These are phyloP conservation scores for Aspergillus aculeatus DNA, from an alignment of 2,329 filamentous ascomycete genomes.

Conservation along the genomic window DNA sequence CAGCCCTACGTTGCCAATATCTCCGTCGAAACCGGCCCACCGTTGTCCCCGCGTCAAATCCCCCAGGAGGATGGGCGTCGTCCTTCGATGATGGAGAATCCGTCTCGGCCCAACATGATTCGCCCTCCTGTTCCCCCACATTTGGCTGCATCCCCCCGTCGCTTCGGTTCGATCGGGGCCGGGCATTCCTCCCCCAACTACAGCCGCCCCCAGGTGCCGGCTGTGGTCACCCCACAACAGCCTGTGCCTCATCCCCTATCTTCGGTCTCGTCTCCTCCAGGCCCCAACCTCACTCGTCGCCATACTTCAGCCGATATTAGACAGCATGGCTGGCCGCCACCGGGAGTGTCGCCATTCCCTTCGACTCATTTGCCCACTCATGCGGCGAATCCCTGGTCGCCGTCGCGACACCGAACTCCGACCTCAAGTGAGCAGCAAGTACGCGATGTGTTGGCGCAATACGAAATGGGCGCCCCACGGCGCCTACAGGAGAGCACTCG, in stretches of 20 bases:
- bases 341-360: conserved; percentile 62
- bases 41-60: conserved; percentile 83
- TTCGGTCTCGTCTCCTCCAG: conserved; percentile 56
- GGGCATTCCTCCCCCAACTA: conserved; percentile 70
- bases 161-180: conserved; percentile 81
- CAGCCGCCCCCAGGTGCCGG: conserved; percentile 65
- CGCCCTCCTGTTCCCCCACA: conserved; percentile 79
- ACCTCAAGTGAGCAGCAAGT: conserved; percentile 61
- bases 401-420: conserved; percentile 58
- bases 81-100: conserved; percentile 61
- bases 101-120: conserved; percentile 64
- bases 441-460: conserved; percentile 62
- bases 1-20: conserved; percentile 64
- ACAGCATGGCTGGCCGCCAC: conserved; percentile 71
- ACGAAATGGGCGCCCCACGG: conserved; percentile 60
- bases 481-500: conserved; percentile 49
- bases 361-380: conserved; percentile 65
- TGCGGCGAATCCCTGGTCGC: conserved; percentile 63
- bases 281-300: conserved; percentile 69
- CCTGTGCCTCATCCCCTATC: conserved; percentile 63
- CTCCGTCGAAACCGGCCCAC: conserved; percentile 64
- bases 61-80: conserved; percentile 80
- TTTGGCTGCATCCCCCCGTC: conserved; percentile 72
- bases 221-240: conserved; percentile 67
- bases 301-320: conserved; percentile 97